Conservation (phyloP, 495 filamentous ascomycete genomes). For the Penicillium lividum region DNA sequence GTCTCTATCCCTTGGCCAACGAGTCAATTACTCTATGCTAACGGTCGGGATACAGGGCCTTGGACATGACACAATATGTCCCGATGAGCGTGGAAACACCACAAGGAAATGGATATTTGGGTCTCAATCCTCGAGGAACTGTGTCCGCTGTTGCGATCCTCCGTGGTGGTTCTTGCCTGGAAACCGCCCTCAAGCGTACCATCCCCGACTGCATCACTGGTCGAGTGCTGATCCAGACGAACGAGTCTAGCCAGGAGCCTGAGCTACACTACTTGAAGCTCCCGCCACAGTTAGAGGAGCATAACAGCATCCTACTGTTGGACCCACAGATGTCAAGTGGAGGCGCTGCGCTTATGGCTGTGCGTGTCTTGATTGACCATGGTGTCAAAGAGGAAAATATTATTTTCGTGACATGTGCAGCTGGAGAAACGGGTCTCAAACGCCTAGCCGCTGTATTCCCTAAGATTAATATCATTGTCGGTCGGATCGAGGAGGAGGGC, state of each 20-base stretch:
- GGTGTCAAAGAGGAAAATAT: constrained; percentile 85
- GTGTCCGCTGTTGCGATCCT: constrained; percentile 87
- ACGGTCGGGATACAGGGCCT: constrained; percentile 50
- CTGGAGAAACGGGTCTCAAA: constrained; percentile 77
- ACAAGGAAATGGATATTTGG: constrained; percentile 62
- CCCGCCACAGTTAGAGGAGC: constrained; percentile 64
- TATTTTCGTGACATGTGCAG: constrained; percentile 84
- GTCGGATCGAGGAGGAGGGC: constrained; percentile 71
- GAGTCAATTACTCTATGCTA: constrained; percentile 1
- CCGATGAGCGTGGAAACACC: constrained; percentile 67
- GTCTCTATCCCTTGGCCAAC: neutral
- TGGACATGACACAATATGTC: constrained; percentile 70
- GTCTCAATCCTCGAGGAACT: constrained; percentile 64
- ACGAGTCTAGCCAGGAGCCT: constrained; percentile 79
- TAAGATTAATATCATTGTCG: constrained; percentile 78
- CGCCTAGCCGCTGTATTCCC: constrained; percentile 85
- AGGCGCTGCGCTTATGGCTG: constrained; percentile 93
- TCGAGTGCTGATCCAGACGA: constrained; percentile 86
- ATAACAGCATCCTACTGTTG: constrained; percentile 79
- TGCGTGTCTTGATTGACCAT: constrained; percentile 89
- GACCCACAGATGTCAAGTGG: constrained; percentile 95
- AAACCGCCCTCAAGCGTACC: constrained; percentile 82
- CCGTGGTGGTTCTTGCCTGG: constrained; percentile 81
- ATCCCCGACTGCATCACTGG: constrained; percentile 91
- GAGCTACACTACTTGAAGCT: constrained; percentile 87